Conservation (phyloP, 78 protist species). For the Emiliania huxleyi region DNA sequence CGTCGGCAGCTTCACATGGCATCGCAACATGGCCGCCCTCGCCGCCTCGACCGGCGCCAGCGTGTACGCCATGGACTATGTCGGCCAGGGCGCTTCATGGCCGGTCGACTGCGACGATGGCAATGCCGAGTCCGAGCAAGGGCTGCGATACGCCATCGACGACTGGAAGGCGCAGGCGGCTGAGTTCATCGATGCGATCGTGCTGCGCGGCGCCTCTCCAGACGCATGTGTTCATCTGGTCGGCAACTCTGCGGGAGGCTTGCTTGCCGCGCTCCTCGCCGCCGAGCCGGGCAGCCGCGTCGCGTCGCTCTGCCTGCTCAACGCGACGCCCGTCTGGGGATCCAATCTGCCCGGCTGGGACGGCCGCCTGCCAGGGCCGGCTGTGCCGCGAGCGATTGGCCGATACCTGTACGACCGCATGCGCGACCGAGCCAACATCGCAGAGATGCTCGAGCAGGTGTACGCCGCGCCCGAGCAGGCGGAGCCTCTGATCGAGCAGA, state of each 20-base stretch:
- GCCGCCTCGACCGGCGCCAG: background rate
- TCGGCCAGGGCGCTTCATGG: slow-evolving; percentile 14
- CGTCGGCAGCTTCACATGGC: background rate
- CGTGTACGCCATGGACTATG: background rate
- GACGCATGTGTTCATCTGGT: background rate
- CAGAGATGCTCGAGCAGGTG: background rate
- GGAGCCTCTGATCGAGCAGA: background rate
- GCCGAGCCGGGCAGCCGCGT: background rate
- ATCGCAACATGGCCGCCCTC: background rate
- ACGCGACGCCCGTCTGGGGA: background rate
- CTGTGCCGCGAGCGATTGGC: background rate
- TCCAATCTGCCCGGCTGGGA: background rate
- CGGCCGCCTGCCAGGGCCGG: background rate
- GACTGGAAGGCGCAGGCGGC: background rate
- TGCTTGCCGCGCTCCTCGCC: background rate
- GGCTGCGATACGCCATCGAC: background rate
- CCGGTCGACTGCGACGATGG: background rate
- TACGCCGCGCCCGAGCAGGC: background rate
- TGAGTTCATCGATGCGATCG: background rate
- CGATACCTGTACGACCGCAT: background rate
- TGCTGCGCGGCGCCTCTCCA: background rate
- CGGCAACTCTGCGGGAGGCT: background rate
- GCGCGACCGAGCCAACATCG: background rate
- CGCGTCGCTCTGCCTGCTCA: background rate
- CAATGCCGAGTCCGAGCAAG: background rate